Base-by-base conservation (phyloP, 192 early-diverging fungal species). In the Backusella psychrophila region DNA sequence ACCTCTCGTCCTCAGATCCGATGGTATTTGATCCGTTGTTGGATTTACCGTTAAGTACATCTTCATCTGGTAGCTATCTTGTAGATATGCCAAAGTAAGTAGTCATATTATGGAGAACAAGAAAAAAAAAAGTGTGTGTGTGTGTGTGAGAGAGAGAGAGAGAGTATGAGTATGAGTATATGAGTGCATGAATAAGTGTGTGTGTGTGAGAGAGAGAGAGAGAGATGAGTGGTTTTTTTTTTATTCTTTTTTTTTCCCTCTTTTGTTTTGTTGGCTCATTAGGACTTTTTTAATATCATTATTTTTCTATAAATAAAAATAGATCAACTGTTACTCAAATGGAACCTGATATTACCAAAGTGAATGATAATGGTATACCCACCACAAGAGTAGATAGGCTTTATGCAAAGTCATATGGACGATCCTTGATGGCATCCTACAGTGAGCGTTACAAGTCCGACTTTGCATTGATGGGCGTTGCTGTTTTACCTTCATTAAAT, bases 401-500 rank as follows among this genome's bases (percentile, higher is more conserved):
- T 7, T 89, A 81, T 71, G 83, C 82, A 66, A 89, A 89, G 71
- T 89, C 88, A 1, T 89, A 87, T 72, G 88, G 88, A 6, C 78
- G 88, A 36, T 89, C 88, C 19, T 68, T 89, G 29, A 89, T 89
- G 88, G 88, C 78, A 31, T 84, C 85, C 4, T 87, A 85, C 31
- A 84, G 85, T 46, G 82, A 87, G 12, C 75, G 59, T 11, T 89
- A 89, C 42, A 87, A 86, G 78, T 81, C 88, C 0, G 88, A 89
- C 36, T 89, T 89, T 80, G 88, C 85, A 9, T 73, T 89, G 19
- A 87, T 89, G 86, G 88, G 88, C 9, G 75, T 89, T 4, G 86
- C 86, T 14, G 81, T 71, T 44, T 42, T 53, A 9, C 49, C 73
- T 29, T 78, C 74, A 11, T 63, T 69, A 35, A 59, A 52, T n/a